Evolutionary conservation across 73 alveolate genomes (phyloP).

Genomic region (Paramecium primaurelia): DNA sequence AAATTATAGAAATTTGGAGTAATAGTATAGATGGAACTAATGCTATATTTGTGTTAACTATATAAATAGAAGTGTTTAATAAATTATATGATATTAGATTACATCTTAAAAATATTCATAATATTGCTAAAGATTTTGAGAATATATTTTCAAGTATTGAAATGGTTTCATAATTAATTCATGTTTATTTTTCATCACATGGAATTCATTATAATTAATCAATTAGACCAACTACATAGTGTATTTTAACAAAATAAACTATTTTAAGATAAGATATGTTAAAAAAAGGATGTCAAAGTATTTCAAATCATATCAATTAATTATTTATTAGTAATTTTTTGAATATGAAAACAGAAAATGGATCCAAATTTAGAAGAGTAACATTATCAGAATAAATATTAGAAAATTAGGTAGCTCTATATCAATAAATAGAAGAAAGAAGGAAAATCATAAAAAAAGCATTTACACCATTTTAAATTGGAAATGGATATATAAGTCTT

Average conservation of each 20-base stretch:
- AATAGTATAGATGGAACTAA: constrained; percentile 12
- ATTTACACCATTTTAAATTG: background rate
- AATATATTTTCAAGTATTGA: background rate
- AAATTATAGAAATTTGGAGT: constrained; percentile 13
- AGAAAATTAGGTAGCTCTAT: background rate
- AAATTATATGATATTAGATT: background rate
- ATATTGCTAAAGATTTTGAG: background rate
- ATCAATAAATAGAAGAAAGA: background rate
- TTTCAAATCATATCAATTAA: background rate
- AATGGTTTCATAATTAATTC: background rate
- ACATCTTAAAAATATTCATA: background rate
- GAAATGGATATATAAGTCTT: background rate
- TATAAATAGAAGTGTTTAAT: background rate
- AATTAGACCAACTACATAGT: background rate
- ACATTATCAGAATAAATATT: background rate
- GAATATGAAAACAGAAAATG: background rate
- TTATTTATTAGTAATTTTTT: background rate
- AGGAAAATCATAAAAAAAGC: background rate
- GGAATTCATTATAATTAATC: background rate
- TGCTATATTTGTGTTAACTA: background rate
- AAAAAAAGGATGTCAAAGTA: background rate
- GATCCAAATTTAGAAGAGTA: background rate
- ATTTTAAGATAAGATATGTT: background rate
- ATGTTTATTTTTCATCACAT: background rate
- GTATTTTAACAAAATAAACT: background rate